Percentiles rank a stretch among this genome's conserved stretches.
Conservation (phyloP, 1,284 basidiomycete species). For the Rhodotorula sp. region DNA sequence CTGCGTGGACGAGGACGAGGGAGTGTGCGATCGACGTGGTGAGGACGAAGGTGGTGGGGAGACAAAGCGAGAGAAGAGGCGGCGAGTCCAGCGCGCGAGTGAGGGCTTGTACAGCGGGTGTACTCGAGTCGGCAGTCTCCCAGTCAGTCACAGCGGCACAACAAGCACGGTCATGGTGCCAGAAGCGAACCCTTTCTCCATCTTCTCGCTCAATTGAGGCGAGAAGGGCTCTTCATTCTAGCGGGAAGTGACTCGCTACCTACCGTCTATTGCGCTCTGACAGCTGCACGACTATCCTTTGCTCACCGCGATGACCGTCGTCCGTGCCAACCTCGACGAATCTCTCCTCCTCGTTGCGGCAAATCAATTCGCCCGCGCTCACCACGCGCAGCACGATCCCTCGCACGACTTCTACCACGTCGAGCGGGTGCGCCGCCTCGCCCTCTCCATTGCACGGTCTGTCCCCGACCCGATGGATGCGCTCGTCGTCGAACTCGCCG, state of each 20-base stretch:
- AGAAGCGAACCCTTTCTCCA: background rate
- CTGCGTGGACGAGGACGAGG: background rate
- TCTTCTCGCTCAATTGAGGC: no score
- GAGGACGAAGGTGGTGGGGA: background rate
- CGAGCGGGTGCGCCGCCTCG: slow-evolving; percentile 14
- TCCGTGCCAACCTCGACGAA: no score
- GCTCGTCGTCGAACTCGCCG: slow-evolving; percentile 73
- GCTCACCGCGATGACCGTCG: background rate
- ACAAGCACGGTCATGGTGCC: background rate
- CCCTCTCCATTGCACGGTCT: slow-evolving; percentile 20
- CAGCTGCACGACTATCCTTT: background rate
- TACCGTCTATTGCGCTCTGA: no score
- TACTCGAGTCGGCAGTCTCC: background rate
- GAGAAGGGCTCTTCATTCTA: no score
- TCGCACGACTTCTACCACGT: slow-evolving; percentile 84
- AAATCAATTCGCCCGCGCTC: slow-evolving; percentile 10
- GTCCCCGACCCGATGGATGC: slow-evolving; percentile 55
- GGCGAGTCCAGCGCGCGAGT: background rate
- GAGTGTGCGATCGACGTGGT: background rate
- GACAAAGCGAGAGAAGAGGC: background rate
- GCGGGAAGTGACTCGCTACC: no score
- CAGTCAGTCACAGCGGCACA: no score
- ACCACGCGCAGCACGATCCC: slow-evolving; percentile 63
- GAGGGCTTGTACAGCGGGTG: background rate
- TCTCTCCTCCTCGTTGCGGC: slow-evolving; percentile 11